These are phyloP conservation scores for Picochlorum costavermella DNA, from an alignment of 139 green algal species.

Conservation along the genomic window DNA sequence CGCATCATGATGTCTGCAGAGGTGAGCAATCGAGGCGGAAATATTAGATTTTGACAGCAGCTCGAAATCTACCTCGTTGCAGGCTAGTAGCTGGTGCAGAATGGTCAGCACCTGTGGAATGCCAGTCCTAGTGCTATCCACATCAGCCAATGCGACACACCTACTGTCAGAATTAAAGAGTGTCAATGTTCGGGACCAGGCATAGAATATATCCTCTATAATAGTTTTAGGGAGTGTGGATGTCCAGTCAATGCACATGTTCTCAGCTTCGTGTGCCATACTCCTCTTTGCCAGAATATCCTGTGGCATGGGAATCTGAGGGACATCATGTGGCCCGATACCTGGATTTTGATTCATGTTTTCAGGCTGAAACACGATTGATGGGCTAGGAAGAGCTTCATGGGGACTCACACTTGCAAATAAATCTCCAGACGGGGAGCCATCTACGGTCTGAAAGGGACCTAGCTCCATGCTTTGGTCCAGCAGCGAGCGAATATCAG, in stretches of 20 bases:
- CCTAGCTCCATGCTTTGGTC: too few relatives aligned
- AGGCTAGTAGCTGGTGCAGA: neutral
- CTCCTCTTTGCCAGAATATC: too few relatives aligned
- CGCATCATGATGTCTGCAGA: neutral
- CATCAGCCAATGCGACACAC: neutral
- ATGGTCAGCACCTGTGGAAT: neutral
- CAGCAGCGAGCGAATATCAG: too few relatives aligned
- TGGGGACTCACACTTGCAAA: too few relatives aligned
- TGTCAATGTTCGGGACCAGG: neutral
- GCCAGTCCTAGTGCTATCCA: neutral
- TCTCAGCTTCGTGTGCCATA: too few relatives aligned
- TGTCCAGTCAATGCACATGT: neutral
- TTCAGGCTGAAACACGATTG: too few relatives aligned
- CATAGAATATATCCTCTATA: constrained; percentile 3
- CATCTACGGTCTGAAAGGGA: too few relatives aligned
- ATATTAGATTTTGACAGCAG: constrained; percentile 1
- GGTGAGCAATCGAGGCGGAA: neutral
- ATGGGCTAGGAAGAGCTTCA: too few relatives aligned
- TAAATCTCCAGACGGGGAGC: too few relatives aligned
- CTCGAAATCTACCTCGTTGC: constrained; percentile 4
- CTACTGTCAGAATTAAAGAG: neutral
- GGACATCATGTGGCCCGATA: too few relatives aligned
- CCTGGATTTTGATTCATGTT: too few relatives aligned
- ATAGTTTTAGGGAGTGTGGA: neutral
- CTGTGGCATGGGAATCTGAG: too few relatives aligned